Evolutionary conservation across 192 early-diverging fungal species (phyloP), one percentile per base, ranked within the genome.

Genomic region (Coemansia sp.): DNA sequence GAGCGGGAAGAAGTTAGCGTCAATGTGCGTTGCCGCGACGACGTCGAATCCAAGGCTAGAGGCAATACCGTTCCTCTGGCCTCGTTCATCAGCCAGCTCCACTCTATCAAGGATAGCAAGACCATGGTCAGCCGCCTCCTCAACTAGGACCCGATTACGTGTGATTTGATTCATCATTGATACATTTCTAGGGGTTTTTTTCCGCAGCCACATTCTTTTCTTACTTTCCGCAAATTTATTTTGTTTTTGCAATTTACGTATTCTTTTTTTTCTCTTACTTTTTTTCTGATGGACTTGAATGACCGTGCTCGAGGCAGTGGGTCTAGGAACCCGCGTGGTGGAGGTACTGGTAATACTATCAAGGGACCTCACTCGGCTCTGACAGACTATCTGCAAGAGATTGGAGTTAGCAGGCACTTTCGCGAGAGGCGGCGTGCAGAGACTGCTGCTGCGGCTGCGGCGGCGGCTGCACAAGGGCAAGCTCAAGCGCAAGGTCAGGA

Each of bases 11-110:
- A 89, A 43, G 68, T 85, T 55, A 90, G 90, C 24, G 97, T 98
- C 67, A 99, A 99, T 68, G 91, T 94, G 69, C 90, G 97, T 39
- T 93, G 94, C 87, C 87, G 92, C 39, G 92, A 97, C 74, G 92
- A 96, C 69, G 85, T 88, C 2, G 92, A 90, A 63, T 88, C 88
- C 63, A 95, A 93, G 85, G 86, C 86, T 58, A 93, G 93, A 86
- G 93, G 92, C 63, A 85, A 94, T 81, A 92, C 93, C 24, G 83
- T 91, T 60, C 86, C 88, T 12, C 79, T 95, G 64, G 89, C 88
- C 40, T 88, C 87, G 29, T 90, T 95, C 62, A 34, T 95, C n/a
- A 57, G 79, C 15, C 84, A 91, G 85, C 79, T 96, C n/a, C 64
- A 85, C 29, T 78, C 86, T 39, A 78, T 97, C 61, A 92, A 90